These are phyloP conservation scores for Durusdinium trenchii DNA, from an alignment of 73 alveolate species.

Conservation along the genomic window DNA sequence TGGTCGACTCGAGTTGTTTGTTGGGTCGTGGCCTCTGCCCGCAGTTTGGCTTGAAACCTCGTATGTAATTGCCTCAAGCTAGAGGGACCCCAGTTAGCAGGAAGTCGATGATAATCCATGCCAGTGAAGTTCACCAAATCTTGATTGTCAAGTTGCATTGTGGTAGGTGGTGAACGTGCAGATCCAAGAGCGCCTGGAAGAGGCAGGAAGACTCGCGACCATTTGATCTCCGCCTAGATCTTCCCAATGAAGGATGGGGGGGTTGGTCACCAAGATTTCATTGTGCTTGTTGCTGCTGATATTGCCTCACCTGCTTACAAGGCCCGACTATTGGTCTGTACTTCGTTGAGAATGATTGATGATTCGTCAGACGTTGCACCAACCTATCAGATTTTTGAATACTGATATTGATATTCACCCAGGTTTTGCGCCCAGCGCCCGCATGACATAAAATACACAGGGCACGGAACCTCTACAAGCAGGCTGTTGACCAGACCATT, in stretches of 20 bases:
- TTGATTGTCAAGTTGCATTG: background rate
- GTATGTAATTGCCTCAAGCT: background rate
- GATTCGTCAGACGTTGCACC: background rate
- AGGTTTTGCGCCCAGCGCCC: background rate
- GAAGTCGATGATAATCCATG: background rate
- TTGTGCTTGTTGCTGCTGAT: background rate
- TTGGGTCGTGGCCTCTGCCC: background rate
- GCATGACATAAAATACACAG: background rate
- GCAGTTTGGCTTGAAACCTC: background rate
- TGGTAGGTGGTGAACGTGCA: conserved; percentile 65
- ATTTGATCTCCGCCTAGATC: background rate
- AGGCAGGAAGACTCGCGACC: background rate
- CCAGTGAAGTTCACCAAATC: background rate
- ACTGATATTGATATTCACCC: background rate
- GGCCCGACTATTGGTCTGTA: background rate
- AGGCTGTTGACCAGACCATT: background rate
- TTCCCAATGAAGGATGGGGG: no score
- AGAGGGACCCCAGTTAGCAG: background rate
- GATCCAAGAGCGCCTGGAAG: conserved; percentile 65
- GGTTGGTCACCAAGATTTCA: background rate
- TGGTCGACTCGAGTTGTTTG: background rate
- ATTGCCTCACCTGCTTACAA: background rate
- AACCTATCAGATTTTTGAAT: background rate
- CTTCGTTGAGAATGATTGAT: background rate
- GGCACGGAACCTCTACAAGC: background rate